Conservation (phyloP, 2,329 filamentous ascomycete genomes). For the Fusarium compactum region DNA sequence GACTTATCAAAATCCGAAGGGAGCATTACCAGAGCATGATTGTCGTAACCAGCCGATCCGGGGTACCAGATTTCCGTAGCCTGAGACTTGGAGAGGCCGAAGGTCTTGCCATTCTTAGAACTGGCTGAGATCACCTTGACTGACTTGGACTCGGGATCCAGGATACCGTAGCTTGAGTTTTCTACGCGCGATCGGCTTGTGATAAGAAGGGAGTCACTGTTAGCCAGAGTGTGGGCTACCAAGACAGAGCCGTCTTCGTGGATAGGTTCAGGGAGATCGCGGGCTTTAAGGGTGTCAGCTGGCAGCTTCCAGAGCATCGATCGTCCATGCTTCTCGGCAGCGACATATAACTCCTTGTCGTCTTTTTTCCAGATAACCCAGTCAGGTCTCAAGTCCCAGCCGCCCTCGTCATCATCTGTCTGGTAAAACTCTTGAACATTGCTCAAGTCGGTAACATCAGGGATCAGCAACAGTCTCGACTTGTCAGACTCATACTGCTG, state of each 20-base stretch:
- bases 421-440: conserved; percentile 73
- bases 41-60: conserved; percentile 71
- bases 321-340: conserved; percentile 76
- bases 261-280: conserved; percentile 62
- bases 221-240: conserved; percentile 65
- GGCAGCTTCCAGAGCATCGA: conserved; percentile 72
- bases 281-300: conserved; percentile 63
- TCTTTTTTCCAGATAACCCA: conserved; percentile 68
- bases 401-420: conserved; percentile 71
- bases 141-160: conserved; percentile 60
- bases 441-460: conserved; percentile 68
- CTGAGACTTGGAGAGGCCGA: conserved; percentile 74
- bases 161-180: conserved; percentile 75
- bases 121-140: conserved; percentile 69
- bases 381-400: conserved; percentile 71
- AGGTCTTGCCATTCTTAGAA: conserved; percentile 72
- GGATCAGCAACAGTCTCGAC: conserved; percentile 73
- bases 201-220: conserved; percentile 67
- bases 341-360: conserved; percentile 75
- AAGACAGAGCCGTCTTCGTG: conserved; percentile 66
- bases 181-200: conserved; percentile 78
- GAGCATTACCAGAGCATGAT: conserved; percentile 77
- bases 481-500: conserved; percentile 83
- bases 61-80: conserved; percentile 77
- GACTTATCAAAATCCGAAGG: conserved; percentile 74